Percentiles rank a stretch among this genome's conserved stretches.
Conservation (phyloP, 2,329 filamentous ascomycete species). For the Zymoseptoria pseudotritici region DNA sequence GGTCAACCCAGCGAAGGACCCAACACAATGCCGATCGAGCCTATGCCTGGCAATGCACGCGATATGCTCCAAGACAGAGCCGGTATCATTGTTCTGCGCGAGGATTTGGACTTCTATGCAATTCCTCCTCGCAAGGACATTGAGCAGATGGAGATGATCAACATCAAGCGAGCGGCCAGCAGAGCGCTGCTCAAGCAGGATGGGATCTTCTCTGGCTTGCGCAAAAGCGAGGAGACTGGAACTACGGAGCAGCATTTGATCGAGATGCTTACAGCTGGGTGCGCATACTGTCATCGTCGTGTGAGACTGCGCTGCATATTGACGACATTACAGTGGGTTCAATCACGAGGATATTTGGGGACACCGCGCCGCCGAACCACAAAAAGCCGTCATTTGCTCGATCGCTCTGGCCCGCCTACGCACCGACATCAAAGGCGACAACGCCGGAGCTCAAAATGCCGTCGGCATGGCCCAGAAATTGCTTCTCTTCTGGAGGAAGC, state of each 20-base stretch:
- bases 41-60: constrained; percentile 54
- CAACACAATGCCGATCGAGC: constrained; percentile 63
- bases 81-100: constrained; percentile 91
- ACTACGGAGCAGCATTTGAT: constrained; percentile 98
- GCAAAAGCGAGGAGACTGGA: constrained; percentile 90
- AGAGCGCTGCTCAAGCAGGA: constrained; percentile 79
- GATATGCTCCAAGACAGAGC: constrained; percentile 80
- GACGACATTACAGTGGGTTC: constrained; percentile 61
- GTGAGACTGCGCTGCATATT: background rate
- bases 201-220: constrained; percentile 91
- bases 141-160: constrained; percentile 81
- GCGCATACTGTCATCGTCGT: constrained; percentile 30
- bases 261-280: constrained; percentile 98
- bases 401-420: constrained; percentile 85
- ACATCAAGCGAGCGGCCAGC: constrained; percentile 88
- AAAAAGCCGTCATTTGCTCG: constrained; percentile 97
- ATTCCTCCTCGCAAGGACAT: constrained; percentile 85
- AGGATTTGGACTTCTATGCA: constrained; percentile 95
- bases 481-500: constrained; percentile 95
- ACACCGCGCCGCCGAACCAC: constrained; percentile 92
- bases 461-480: constrained; percentile 99
- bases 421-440: constrained; percentile 66
- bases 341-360: constrained; percentile 94
- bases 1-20: constrained; percentile 40
- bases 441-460: constrained; percentile 63